Base-by-base conservation (phyloP, 805 yeast genomes). In the Metschnikowia amazonensis region DNA sequence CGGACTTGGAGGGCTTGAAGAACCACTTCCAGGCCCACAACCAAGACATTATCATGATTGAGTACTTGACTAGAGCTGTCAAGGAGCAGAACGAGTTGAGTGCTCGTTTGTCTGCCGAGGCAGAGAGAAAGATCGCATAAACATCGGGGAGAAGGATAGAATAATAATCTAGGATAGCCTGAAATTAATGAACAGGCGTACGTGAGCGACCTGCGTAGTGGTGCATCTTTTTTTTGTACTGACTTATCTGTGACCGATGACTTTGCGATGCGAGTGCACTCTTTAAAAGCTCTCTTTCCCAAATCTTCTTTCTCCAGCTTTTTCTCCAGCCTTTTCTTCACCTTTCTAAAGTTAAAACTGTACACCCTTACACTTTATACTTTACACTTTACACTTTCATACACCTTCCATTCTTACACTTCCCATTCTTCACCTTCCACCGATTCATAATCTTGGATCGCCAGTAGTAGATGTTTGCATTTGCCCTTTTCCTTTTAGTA, bases 41-140 rank as follows among this genome's bases (percentile, higher is more conserved):
- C 61, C 89, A 86, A 64, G 96, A 89, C 58, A 81, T 88, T 35
- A 74, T 86, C 50, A 79, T 88, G 81, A 77, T 89, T 51, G 92
- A 86, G 62, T 86, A 84, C 62, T 75, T 89, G 66, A 84, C 95
- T 46, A 81, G 84, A 55, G 86, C 94, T 45, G 81, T 89, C 57
- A 86, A 85, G 70, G 85, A 89, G 52, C 96, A 89, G 70, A 76
- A 87, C 52, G 90, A 85, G 63, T 74, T 85, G 60, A 80, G 89
- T 58, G 81, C 89, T 39, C 81, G 86, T 63, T 75, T 87, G 58
- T 82, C 88, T 39, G 80, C 84, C 29, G 58, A 53, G 52, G 59
- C 57, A 18, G 59, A 55, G 51, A 51, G 50, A 53, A 51, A 51
- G 52, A 43, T 47, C 28, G 51, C 51, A 45, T 50, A 45, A 36